These are phyloP conservation scores for Claviceps cyperi DNA, from an alignment of 2,329 filamentous ascomycete species.

Conservation along the genomic window DNA sequence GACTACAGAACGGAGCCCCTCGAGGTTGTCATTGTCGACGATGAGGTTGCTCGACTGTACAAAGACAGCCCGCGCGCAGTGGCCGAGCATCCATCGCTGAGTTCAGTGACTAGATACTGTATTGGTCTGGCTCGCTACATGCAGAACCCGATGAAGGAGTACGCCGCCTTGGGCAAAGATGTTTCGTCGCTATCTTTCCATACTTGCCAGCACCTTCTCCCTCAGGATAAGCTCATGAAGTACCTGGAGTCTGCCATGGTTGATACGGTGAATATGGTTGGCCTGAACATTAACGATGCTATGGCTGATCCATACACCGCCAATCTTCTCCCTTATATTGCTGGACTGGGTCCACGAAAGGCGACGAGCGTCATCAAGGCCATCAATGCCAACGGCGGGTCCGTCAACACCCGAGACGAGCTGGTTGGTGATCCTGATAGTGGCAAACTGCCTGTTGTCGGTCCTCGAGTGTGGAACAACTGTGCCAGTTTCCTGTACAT, in stretches of 20 bases:
- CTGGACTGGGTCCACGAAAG: constrained; percentile 84
- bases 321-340: constrained; percentile 79
- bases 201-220: constrained; percentile 74
- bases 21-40: constrained; percentile 84
- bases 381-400: constrained; percentile 80
- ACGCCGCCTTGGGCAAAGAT: constrained; percentile 81
- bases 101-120: constrained; percentile 73
- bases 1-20: constrained; percentile 65
- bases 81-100: constrained; percentile 67
- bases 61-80: constrained; percentile 73
- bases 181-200: constrained; percentile 80
- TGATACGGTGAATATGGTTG: constrained; percentile 94
- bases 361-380: constrained; percentile 60
- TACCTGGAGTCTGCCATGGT: constrained; percentile 93
- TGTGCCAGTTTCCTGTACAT: constrained; percentile 92
- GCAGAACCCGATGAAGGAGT: constrained; percentile 93
- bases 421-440: constrained; percentile 78
- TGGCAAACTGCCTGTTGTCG: constrained; percentile 64
- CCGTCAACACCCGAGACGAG: constrained; percentile 71
- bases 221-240: constrained; percentile 73
- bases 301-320: constrained; percentile 68
- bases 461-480: constrained; percentile 87
- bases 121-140: constrained; percentile 80
- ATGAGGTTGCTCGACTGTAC: constrained; percentile 93
- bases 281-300: constrained; percentile 89